Conservation (phyloP, 345 rosid species). For the Citrus inodora region DNA sequence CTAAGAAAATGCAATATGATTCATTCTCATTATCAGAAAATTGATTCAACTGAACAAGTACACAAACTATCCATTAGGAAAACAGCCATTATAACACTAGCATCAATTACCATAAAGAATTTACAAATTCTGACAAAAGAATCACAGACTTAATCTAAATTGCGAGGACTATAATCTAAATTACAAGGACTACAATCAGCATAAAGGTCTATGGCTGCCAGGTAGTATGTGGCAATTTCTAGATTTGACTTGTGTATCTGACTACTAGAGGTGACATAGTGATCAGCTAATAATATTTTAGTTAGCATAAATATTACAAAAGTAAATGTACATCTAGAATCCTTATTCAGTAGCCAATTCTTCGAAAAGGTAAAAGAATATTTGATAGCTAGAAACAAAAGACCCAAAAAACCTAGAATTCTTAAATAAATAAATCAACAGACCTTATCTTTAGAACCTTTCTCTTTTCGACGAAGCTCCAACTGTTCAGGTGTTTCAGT, state of each 20-base stretch:
- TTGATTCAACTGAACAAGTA: not conserved
- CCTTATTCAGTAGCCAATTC: not conserved
- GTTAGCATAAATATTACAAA: not conserved
- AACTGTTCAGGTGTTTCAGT: constrained; percentile 98
- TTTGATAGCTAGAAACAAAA: not conserved
- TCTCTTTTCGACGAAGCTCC: constrained; percentile 84
- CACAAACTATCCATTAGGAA: not conserved
- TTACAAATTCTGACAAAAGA: not conserved
- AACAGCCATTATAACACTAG: not conserved
- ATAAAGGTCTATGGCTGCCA: too few species aligned
- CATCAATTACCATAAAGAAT: not conserved
- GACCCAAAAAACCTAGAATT: not conserved
- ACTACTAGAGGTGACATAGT: not conserved
- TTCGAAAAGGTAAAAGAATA: not conserved
- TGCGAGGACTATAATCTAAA: not conserved
- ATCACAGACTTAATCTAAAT: not conserved
- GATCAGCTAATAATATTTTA: not conserved
- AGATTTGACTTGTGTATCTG: not conserved
- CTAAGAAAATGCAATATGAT: not conserved
- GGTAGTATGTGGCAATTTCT: not conserved
- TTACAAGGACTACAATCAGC: too few species aligned
- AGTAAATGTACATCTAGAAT: not conserved
- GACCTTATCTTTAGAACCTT: constrained; percentile 94
- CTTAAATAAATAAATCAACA: constrained; percentile 9
- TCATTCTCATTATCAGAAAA: not conserved